phyloP scores from a whole-genome alignment of 495 filamentous ascomycete species.

The Hypoxylon subgilvum region DNA sequence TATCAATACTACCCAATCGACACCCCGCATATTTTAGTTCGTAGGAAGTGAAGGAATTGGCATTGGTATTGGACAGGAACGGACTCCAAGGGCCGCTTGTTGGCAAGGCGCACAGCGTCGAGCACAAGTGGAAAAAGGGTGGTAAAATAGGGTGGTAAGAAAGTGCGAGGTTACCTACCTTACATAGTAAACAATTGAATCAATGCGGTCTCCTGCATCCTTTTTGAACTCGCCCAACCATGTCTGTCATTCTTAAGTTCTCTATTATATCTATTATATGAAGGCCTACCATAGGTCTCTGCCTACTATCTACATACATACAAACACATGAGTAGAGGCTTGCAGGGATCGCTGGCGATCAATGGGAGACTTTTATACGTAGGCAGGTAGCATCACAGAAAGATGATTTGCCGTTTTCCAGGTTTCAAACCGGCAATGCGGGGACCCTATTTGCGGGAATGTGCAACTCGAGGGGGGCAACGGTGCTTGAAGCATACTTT shows the following conservation, averaged over 20 bases:
- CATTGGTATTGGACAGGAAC: slow-evolving; percentile 8
- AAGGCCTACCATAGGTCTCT: slow-evolving; percentile 25
- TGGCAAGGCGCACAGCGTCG: slow-evolving; percentile 30
- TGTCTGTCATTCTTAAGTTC: slow-evolving; percentile 19
- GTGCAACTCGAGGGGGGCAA: slow-evolving; percentile 24
- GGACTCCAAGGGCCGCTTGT: slow-evolving; percentile 13
- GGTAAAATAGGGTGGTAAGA: slow-evolving; percentile 29
- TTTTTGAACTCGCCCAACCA: slow-evolving; percentile 11
- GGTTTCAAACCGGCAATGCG: slow-evolving; percentile 31
- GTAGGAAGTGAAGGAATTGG: slow-evolving; percentile 19
- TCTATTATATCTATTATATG: slow-evolving; percentile 7
- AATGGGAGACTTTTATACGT: slow-evolving; percentile 9
- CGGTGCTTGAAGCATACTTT: slow-evolving; percentile 1
- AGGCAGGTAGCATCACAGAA: no score
- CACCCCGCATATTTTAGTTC: slow-evolving; percentile 25
- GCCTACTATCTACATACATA: no score
- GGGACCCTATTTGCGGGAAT: slow-evolving; percentile 26
- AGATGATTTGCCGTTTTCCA: slow-evolving; percentile 9
- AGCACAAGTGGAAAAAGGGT: slow-evolving; percentile 38
- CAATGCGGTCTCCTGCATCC: slow-evolving; percentile 22
- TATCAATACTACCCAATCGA: slow-evolving; percentile 9
- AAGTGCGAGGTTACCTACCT: slow-evolving; percentile 26
- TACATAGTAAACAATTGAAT: slow-evolving; percentile 20
- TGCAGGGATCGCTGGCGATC: slow-evolving; percentile 13
- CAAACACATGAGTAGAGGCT: slow-evolving; percentile 6